Conservation (phyloP, 169 alveolate genomes). For the Ichthyophthirius multifiliis region DNA sequence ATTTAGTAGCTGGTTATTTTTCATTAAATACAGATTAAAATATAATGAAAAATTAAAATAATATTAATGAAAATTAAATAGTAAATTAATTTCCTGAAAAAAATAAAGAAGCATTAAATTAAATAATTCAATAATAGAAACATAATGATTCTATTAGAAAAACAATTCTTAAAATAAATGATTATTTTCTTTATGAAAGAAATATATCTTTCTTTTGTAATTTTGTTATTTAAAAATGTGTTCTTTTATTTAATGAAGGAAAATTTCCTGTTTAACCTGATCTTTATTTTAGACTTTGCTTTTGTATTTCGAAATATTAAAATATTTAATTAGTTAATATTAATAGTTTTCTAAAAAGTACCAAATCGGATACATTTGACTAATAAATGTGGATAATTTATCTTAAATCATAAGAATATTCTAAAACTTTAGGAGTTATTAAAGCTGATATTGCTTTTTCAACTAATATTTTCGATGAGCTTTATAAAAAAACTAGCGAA, state of each 20-base stretch:
- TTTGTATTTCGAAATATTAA: constrained; percentile 23
- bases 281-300: constrained; percentile 4
- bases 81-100: no score
- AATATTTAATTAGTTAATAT: constrained; percentile 8
- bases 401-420: constrained; percentile 3
- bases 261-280: background rate
- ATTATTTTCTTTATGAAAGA: constrained; percentile 22
- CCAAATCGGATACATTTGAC: constrained; percentile 11
- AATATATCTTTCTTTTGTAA: constrained; percentile 31
- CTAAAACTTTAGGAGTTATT: constrained; percentile 9
- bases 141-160: constrained; percentile 19
- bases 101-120: background rate
- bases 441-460: constrained; percentile 20
- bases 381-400: constrained; percentile 26
- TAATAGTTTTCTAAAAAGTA: background rate
- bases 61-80: no score
- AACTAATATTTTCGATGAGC: constrained; percentile 4
- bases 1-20: constrained; percentile 28
- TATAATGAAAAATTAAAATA: background rate
- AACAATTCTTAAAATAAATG: constrained; percentile 18
- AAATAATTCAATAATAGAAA: background rate
- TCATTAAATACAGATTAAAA: background rate
- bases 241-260: background rate
- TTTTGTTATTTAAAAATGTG: background rate
- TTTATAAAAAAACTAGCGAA: background rate